Base-by-base conservation (phyloP, 2,329 filamentous ascomycete species). In the Monosporascus sp. region DNA sequence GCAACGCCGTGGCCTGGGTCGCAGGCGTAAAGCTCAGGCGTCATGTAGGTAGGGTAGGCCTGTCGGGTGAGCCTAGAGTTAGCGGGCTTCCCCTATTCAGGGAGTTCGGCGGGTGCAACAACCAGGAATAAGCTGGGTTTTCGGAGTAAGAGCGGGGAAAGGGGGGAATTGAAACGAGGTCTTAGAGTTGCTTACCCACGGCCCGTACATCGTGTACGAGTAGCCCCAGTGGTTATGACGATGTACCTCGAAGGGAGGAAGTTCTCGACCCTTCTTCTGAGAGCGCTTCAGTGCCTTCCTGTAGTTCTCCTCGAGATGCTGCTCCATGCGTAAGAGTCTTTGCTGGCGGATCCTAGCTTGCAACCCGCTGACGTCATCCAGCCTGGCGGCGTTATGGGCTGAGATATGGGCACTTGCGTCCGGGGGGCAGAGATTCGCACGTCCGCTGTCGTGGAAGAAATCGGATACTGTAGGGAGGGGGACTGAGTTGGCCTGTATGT, bases 391-490 rank as follows among this genome's bases (percentile, higher is more conserved):
- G 61, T 85, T 90, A 73, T 93, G 89, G 0, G 86, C 77, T 0
- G 85, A 89, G 57, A 93, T 86, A 65, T 93, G 89, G 0, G 85
- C 80, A 20, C 81, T 83, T 50, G 78, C 81, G 49, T 79, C 72
- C 0, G 82, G 77, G 0, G 81, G 70, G 56, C 78, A 83, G 9
- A 79, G 68, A 8, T 72, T 64, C 2, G 78, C 76, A 0, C 65
- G 63, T 14, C 78, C 78, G 0, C 81, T 80, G 0, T 65, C 51
- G 68, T 83, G 65, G 66, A 81, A 77, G 48, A 63, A 55, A 52
- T 82, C 70, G 49, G 69, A 57, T 52, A 75, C 64, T 71, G 45
- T 3, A n/a, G 38, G 36, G 2, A 14, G 27, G 11, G 31, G 11
- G 31, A 14, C 11, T 35, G 31, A 14, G 31, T 35, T 5, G 5